These are phyloP conservation scores for Cymbopogon flexuosus DNA, from an alignment of 202 grass and related monocot genomes.

Conservation along the genomic window DNA sequence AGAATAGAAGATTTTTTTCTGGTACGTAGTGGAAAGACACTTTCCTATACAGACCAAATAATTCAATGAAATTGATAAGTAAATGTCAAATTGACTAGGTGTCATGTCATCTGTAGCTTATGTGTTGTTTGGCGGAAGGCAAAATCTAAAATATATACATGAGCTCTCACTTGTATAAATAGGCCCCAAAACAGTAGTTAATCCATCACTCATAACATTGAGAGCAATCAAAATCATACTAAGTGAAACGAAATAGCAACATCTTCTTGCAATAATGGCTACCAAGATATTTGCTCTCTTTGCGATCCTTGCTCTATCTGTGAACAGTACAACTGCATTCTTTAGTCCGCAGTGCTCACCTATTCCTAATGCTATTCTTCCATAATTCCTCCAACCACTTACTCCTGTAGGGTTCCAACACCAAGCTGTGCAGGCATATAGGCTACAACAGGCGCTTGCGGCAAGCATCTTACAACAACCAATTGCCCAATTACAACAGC, in stretches of 20 bases:
- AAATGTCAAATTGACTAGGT: not conserved
- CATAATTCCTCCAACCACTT: not conserved
- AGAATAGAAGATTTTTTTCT: too few relatives aligned
- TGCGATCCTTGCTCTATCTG: not conserved
- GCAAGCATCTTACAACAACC: not conserved
- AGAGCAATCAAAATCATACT: too few relatives aligned
- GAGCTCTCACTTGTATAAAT: too few relatives aligned
- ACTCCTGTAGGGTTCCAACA: not conserved
- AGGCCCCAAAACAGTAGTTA: too few relatives aligned
- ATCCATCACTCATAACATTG: too few relatives aligned
- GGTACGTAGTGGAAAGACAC: too few relatives aligned
- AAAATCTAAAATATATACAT: not conserved
- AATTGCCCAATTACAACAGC: not conserved
- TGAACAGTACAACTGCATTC: not conserved
- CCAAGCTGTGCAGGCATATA: not conserved
- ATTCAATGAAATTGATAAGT: not conserved
- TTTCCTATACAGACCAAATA: not conserved
- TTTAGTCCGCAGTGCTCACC: not conserved
- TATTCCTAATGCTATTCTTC: not conserved
- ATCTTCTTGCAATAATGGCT: too few relatives aligned
- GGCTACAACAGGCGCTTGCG: not conserved
- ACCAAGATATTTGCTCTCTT: too few relatives aligned
- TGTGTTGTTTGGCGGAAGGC: not conserved
- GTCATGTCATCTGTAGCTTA: not conserved
- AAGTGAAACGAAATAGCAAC: too few relatives aligned